A percentile compares a stretch with the other conserved stretches of the same genome.
These are phyloP conservation scores for Saccharomyces mikatae DNA, from an alignment of 805 yeast genomes.

Conservation along the genomic window DNA sequence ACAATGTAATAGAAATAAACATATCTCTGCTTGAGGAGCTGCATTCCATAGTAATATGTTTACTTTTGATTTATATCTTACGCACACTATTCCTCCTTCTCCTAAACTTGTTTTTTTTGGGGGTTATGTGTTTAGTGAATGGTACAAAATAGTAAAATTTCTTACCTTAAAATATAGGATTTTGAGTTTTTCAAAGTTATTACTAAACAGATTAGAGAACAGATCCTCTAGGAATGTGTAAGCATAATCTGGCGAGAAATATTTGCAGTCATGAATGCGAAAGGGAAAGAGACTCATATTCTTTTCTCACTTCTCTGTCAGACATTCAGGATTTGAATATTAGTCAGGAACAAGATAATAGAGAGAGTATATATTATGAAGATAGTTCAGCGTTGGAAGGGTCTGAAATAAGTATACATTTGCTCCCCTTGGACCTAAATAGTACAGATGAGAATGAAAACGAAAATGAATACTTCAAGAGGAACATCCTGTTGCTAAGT, in stretches of 20 bases:
- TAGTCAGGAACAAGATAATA: neutral
- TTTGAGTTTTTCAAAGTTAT: neutral
- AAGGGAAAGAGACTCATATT: neutral
- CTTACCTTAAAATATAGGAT: neutral
- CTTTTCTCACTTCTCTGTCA: neutral
- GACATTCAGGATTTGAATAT: neutral
- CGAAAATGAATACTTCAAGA: neutral
- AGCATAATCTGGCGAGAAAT: neutral
- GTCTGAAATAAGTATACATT: neutral
- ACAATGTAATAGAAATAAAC: neutral
- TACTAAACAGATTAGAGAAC: neutral
- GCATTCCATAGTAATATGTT: too few relatives aligned
- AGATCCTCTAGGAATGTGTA: neutral
- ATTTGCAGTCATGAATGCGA: neutral
- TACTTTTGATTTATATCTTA: neutral
- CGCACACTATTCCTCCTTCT: neutral
- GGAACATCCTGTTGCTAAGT: neutral
- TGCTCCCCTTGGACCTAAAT: neutral
- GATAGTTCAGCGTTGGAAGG: neutral
- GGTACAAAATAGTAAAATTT: neutral
- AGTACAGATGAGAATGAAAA: neutral
- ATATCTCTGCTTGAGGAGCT: neutral
- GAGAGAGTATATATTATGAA: neutral
- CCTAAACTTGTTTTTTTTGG: neutral
- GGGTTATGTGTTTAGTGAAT: neutral